Conservation (phyloP, 1,139 yeast genomes). For the Neolecta irregularis region DNA sequence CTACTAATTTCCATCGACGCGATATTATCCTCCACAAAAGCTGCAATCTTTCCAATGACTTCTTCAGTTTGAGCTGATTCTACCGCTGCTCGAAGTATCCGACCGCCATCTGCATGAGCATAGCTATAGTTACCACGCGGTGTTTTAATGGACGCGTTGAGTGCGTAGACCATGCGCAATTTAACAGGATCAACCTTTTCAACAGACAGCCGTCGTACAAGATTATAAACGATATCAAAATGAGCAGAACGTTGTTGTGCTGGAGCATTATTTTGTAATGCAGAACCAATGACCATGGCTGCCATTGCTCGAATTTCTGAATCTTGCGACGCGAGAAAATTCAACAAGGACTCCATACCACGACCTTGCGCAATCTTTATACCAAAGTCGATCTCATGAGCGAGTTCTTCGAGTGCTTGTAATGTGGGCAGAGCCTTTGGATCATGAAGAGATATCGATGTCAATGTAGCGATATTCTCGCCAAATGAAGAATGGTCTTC, state of each 20-base stretch:
- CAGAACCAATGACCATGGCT: constrained; percentile 25
- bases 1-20: constrained; percentile 8
- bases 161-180: constrained; percentile 21
- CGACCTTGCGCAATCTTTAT: constrained; percentile 25
- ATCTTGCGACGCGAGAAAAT: constrained; percentile 16
- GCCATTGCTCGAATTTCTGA: constrained; percentile 20
- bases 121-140: constrained; percentile 13
- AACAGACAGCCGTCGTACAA: constrained; percentile 14
- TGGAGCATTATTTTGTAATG: constrained; percentile 54
- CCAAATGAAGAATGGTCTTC: neutral
- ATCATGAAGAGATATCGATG: neutral
- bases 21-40: constrained; percentile 16
- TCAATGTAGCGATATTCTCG: neutral
- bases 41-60: constrained; percentile 15
- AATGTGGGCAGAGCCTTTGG: constrained; percentile 23
- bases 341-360: constrained; percentile 18
- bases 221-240: constrained; percentile 11
- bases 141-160: constrained; percentile 20
- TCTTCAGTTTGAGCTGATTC: constrained; percentile 9
- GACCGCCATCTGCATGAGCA: constrained; percentile 17
- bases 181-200: constrained; percentile 16
- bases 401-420: constrained; percentile 39
- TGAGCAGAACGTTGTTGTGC: constrained; percentile 31
- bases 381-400: constrained; percentile 56
- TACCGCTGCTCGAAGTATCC: constrained; percentile 10